Conservation (phyloP, 331 rosid genomes). For the Arachis monticola region DNA sequence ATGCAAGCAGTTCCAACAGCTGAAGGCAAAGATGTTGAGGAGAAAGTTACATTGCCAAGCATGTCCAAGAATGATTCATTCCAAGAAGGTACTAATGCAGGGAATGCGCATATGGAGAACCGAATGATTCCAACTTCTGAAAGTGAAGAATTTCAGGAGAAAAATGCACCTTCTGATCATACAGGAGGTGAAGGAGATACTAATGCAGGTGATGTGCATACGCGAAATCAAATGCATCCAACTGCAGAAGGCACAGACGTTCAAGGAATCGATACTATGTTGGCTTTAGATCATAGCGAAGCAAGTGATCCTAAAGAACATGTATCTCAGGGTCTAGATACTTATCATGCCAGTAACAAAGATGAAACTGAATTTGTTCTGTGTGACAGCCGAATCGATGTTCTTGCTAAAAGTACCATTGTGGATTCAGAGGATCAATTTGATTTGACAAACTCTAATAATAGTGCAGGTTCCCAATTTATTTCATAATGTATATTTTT, state of each 20-base stretch:
- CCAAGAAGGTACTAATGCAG: constrained; percentile 15
- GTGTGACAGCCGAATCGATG: background rate
- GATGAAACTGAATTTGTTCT: constrained; percentile 8
- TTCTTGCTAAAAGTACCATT: constrained; percentile 19
- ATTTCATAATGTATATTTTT: constrained; percentile 18
- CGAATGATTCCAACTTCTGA: constrained; percentile 29
- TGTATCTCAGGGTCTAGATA: constrained; percentile 18
- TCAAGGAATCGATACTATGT: constrained; percentile 12
- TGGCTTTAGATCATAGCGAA: constrained; percentile 29
- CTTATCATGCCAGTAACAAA: background rate
- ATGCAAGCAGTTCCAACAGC: constrained; percentile 22
- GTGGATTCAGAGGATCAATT: constrained; percentile 23
- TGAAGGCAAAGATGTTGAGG: constrained; percentile 36
- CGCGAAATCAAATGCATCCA: background rate
- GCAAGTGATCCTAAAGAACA: constrained; percentile 27
- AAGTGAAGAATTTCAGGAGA: constrained; percentile 32
- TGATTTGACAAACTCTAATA: constrained; percentile 17
- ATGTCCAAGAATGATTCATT: constrained; percentile 22
- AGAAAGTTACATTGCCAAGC: constrained; percentile 11
- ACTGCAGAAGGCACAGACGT: constrained; percentile 23
- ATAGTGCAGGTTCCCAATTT: constrained; percentile 36
- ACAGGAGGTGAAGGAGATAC: constrained; percentile 39
- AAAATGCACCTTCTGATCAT: constrained; percentile 28
- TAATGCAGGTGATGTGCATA: constrained; percentile 21
- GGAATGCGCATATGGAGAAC: constrained; percentile 3